A percentile compares a stretch with the other conserved stretches of the same genome.
Conservation (phyloP, 495 filamentous ascomycete species). For the Pyrenula massariospora region DNA sequence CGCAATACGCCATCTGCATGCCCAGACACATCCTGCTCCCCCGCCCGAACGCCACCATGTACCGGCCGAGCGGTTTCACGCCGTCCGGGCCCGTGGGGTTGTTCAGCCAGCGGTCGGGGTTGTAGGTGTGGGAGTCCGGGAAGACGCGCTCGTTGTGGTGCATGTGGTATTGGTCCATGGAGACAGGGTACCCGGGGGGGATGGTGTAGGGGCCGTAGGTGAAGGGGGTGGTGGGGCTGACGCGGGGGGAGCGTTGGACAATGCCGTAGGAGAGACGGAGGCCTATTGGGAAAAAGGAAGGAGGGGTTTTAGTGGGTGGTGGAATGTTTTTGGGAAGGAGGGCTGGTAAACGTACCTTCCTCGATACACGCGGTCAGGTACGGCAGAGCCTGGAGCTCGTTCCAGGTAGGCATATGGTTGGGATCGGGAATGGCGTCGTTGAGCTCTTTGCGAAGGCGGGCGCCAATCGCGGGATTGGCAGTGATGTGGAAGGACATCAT, state of each 20-base stretch:
- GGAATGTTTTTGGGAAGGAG: background rate
- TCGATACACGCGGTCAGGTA: slow-evolving; percentile 30
- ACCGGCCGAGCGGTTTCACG: slow-evolving; percentile 26
- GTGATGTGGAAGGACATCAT: slow-evolving; percentile 19
- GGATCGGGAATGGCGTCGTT: slow-evolving; percentile 5
- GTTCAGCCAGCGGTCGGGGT: slow-evolving; percentile 32
- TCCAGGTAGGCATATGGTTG: background rate
- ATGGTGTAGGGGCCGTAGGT: slow-evolving; percentile 30
- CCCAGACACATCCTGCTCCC: slow-evolving; percentile 38
- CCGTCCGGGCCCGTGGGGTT: slow-evolving; percentile 11
- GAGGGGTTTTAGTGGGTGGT: background rate
- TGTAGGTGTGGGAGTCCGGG: slow-evolving; percentile 24
- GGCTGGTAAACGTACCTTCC: slow-evolving; percentile 13
- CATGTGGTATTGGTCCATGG: slow-evolving; percentile 27
- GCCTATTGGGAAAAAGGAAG: background rate
- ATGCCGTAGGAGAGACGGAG: slow-evolving; percentile 18
- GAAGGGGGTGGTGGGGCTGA: slow-evolving; percentile 21
- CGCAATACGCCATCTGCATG: slow-evolving; percentile 36
- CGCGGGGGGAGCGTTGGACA: slow-evolving; percentile 20
- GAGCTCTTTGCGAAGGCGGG: slow-evolving; percentile 16
- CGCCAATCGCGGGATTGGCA: slow-evolving; percentile 11
- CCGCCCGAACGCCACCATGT: slow-evolving; percentile 35
- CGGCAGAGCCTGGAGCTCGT: slow-evolving; percentile 18
- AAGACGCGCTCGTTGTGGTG: slow-evolving; percentile 30
- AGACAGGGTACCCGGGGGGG: slow-evolving; percentile 27